A percentile compares a stretch with the other conserved stretches of the same genome.
Conservation (phyloP, 163 green algal genomes). For the Dunaliella salina region DNA sequence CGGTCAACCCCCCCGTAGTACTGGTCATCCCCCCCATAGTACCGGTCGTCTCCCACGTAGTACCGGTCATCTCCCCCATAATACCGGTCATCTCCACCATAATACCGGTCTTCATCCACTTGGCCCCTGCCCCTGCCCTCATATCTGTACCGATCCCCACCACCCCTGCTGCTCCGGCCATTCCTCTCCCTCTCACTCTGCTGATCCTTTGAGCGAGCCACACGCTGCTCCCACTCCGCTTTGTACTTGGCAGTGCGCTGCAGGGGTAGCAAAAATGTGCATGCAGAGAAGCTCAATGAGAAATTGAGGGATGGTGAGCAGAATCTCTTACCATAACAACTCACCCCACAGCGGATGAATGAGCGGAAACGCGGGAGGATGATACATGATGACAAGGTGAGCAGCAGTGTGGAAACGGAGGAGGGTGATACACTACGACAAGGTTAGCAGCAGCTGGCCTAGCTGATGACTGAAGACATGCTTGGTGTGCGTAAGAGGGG, state of each 20-base stretch:
- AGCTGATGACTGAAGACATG: too few species aligned
- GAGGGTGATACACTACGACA: too few species aligned
- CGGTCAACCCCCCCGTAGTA: background rate
- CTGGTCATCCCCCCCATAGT: slow-evolving; percentile 21
- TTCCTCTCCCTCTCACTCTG: background rate
- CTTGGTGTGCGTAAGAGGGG: too few species aligned
- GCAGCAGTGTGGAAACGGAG: too few species aligned
- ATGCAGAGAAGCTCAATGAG: too few species aligned
- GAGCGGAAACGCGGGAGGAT: too few species aligned
- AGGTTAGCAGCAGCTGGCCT: too few species aligned
- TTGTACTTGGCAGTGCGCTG: background rate
- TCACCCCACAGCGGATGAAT: too few species aligned
- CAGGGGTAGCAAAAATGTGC: background rate
- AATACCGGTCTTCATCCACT: background rate
- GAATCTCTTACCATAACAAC: too few species aligned
- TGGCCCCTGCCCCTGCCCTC: background rate
- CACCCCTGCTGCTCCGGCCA: slow-evolving; percentile 9
- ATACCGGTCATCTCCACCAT: background rate
- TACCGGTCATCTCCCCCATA: slow-evolving; percentile 27
- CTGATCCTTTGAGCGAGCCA: background rate
- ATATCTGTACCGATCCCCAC: background rate
- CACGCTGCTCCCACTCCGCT: slow-evolving; percentile 3
- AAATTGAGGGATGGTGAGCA: too few species aligned
- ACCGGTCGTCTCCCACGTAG: background rate
- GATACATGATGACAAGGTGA: too few species aligned